Evolutionary conservation across 805 yeast genomes (phyloP).

Genomic region (Candida sakaeoensis): DNA sequence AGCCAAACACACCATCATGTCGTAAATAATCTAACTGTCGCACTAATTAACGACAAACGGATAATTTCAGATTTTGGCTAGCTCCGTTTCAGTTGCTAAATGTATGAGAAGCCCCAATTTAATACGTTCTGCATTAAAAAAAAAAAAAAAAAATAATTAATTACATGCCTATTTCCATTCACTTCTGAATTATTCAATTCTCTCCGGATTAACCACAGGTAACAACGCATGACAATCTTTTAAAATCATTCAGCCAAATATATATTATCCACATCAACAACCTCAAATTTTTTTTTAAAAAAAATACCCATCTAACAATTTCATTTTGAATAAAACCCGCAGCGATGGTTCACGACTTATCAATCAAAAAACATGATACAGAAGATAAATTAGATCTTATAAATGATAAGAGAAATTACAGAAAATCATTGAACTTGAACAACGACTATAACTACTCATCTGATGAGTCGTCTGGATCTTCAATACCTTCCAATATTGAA

Average conservation of each 20-base stretch:
- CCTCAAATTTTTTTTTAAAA: no score
- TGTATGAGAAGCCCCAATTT: background rate
- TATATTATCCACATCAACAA: background rate
- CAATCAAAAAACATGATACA: slow-evolving; percentile 4
- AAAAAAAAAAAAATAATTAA: no score
- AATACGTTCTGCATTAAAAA: background rate
- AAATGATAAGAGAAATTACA: slow-evolving; percentile 14
- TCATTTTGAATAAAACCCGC: no score
- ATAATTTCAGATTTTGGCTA: background rate
- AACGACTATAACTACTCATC: slow-evolving; percentile 15
- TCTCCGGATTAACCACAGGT: background rate
- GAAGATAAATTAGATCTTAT: slow-evolving; percentile 13
- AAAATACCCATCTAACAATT: no score
- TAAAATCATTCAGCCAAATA: background rate
- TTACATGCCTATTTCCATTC: background rate
- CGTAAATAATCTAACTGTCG: background rate
- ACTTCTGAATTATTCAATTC: background rate
- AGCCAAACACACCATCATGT: no score
- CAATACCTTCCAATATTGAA: background rate
- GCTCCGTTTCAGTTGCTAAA: background rate
- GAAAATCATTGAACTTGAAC: slow-evolving; percentile 16
- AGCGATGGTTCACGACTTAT: background rate
- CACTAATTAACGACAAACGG: background rate
- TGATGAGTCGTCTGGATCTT: slow-evolving; percentile 4
- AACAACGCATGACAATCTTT: background rate